Evolutionary conservation across 192 early-diverging fungal species (phyloP).

Genomic region (Martensiomyces pterosporus): DNA sequence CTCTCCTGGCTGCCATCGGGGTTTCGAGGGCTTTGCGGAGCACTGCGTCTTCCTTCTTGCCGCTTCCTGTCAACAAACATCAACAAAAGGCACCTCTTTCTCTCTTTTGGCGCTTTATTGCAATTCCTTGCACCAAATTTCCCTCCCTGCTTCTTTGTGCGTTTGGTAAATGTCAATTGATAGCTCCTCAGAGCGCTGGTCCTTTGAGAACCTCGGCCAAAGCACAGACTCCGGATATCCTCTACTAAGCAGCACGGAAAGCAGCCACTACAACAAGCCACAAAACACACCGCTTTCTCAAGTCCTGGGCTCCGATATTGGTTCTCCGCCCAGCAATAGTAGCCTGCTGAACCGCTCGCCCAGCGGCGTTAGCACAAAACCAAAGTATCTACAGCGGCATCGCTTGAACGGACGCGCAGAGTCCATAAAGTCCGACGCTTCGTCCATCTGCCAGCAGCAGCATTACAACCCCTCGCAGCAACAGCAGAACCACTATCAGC

Average conservation of each 20-base stretch:
- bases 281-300: slow-evolving; percentile 41
- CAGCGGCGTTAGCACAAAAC: slow-evolving; percentile 27
- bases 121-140: too few species aligned
- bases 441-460: too few species aligned
- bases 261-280: not conserved
- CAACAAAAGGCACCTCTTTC: too few species aligned
- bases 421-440: slow-evolving; percentile 25
- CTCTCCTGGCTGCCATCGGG: too few species aligned
- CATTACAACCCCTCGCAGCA: too few species aligned
- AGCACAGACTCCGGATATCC: slow-evolving; percentile 40
- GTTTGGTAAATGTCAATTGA: slow-evolving; percentile 46
- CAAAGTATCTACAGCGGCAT: slow-evolving; percentile 14
- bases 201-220: slow-evolving; percentile 48
- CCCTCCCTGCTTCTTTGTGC: not conserved
- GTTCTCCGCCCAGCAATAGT: slow-evolving; percentile 4
- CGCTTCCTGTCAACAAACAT: too few species aligned
- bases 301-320: slow-evolving; percentile 21
- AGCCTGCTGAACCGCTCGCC: slow-evolving; percentile 18
- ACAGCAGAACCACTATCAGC: too few species aligned
- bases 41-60: too few species aligned
- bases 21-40: too few species aligned
- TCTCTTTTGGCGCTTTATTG: not conserved
- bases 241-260: slow-evolving; percentile 6
- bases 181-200: slow-evolving; percentile 59
- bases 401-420: slow-evolving; percentile 13